Conservation (phyloP, 768 basidiomycete species). For the Paxillus involutus region DNA sequence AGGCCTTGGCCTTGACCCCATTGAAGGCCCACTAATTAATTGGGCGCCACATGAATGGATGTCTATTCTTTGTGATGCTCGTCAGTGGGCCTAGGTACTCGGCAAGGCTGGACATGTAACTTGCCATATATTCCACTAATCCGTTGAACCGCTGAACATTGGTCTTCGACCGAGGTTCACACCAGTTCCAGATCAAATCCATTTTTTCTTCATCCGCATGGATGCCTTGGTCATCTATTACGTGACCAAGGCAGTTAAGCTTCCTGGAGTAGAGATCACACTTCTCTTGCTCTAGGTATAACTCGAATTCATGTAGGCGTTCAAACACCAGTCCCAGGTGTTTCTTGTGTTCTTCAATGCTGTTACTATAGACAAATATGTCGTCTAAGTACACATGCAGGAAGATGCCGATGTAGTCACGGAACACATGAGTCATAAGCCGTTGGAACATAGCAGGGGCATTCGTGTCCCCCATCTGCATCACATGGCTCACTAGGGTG, state of each 20-base stretch:
- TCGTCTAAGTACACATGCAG: too few relatives aligned
- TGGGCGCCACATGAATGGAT: conserved; percentile 30
- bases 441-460: conserved; percentile 45
- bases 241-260: conserved; percentile 40
- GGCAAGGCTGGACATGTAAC: conserved; percentile 36
- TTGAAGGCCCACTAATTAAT: conserved; percentile 26
- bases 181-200: neutral
- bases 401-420: conserved; percentile 35
- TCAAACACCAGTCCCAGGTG: conserved; percentile 35
- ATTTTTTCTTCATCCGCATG: conserved; percentile 39
- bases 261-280: conserved; percentile 29
- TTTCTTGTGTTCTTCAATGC: conserved; percentile 42
- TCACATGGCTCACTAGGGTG: conserved; percentile 35
- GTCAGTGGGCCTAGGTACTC: conserved; percentile 31
- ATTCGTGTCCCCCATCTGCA: conserved; percentile 50
- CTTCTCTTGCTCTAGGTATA: conserved; percentile 37
- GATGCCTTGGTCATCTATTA: conserved; percentile 39
- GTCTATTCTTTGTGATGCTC: too few relatives aligned
- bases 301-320: conserved; percentile 19
- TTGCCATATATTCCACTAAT: conserved; percentile 37
- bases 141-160: conserved; percentile 42
- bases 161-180: conserved; percentile 3
- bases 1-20: conserved; percentile 19
- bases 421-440: conserved; percentile 42
- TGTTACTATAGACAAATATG: conserved; percentile 37